phyloP scores from a whole-genome alignment of 2,329 filamentous ascomycete species.

The Aplosporella prunicola region DNA sequence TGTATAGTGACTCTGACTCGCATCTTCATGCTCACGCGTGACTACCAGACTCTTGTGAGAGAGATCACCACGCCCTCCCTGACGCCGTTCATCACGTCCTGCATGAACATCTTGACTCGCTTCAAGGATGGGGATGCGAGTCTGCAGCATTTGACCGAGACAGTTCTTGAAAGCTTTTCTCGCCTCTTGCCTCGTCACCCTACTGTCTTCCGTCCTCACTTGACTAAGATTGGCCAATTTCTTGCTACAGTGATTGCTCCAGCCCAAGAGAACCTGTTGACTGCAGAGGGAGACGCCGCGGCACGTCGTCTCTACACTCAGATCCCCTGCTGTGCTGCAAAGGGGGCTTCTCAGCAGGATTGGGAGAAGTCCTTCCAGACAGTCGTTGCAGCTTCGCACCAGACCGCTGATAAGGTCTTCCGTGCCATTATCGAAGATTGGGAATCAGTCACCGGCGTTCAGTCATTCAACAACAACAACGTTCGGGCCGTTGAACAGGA shows the following conservation, averaged over 20 bases:
- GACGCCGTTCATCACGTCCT: slow-evolving; percentile 62
- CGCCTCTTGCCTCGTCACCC: slow-evolving; percentile 70
- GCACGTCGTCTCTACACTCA: slow-evolving; percentile 58
- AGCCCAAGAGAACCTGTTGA: slow-evolving; percentile 26
- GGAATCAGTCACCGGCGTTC: slow-evolving; percentile 51
- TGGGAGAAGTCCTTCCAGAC: slow-evolving; percentile 61
- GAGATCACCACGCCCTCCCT: slow-evolving; percentile 82
- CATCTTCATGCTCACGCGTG: slow-evolving; percentile 74
- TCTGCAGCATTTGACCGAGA: slow-evolving; percentile 45
- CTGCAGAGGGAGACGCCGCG: slow-evolving; percentile 54
- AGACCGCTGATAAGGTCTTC: slow-evolving; percentile 66
- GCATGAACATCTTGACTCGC: slow-evolving; percentile 44
- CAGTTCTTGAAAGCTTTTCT: slow-evolving; percentile 61
- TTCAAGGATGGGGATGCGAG: slow-evolving; percentile 8
- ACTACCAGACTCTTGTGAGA: slow-evolving; percentile 71
- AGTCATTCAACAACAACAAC: slow-evolving; percentile 17
- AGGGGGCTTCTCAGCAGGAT: slow-evolving; percentile 66
- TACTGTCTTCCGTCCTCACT: slow-evolving; percentile 70
- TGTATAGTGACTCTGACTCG: slow-evolving; percentile 68
- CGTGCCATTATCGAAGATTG: slow-evolving; percentile 73
- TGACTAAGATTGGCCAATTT: slow-evolving; percentile 55
- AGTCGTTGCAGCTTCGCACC: slow-evolving; percentile 56
- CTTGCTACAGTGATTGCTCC: slow-evolving; percentile 43
- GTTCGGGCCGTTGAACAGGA: slow-evolving; percentile 22
- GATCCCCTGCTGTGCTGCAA: slow-evolving; percentile 73